phyloP scores from a whole-genome alignment of 139 green algal species.

The Zygnema circumcarinatum region DNA sequence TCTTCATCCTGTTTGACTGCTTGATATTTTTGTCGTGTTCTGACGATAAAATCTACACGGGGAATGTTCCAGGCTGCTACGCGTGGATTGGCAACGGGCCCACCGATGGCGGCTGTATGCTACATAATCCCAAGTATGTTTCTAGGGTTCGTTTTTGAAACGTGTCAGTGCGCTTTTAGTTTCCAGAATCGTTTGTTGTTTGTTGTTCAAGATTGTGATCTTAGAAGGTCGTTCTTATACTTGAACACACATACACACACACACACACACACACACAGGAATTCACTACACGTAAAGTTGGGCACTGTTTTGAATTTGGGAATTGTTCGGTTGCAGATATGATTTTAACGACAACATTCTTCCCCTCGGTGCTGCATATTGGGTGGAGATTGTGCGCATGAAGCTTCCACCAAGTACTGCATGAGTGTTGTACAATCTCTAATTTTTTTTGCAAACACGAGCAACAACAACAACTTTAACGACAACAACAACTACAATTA shows the following conservation, averaged over 20 bases:
- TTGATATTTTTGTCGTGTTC: no score
- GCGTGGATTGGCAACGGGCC: constrained; percentile 52
- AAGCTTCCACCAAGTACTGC: no score
- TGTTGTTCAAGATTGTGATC: neutral
- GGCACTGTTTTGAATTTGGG: neutral
- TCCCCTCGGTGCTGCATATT: constrained; percentile 46
- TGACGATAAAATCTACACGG: no score
- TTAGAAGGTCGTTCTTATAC: neutral
- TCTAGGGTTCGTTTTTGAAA: neutral
- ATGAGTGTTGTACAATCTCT: no score
- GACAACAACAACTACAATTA: no score
- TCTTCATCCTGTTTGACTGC: no score
- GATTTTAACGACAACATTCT: constrained; percentile 57
- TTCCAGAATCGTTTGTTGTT: neutral
- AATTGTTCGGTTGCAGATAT: constrained; percentile 26
- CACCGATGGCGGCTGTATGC: constrained; percentile 54
- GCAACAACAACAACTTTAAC: no score
- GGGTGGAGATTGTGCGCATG: constrained; percentile 59
- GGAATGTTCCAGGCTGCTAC: constrained; percentile 44
- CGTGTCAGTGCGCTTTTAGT: neutral
- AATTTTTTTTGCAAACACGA: no score
- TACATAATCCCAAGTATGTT: constrained; percentile 50
- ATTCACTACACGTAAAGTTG: no score
- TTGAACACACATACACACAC: no score
- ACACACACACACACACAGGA: no score